phyloP scores from a whole-genome alignment of 768 basidiomycete species.

The Nevesoporus exiguus region DNA sequence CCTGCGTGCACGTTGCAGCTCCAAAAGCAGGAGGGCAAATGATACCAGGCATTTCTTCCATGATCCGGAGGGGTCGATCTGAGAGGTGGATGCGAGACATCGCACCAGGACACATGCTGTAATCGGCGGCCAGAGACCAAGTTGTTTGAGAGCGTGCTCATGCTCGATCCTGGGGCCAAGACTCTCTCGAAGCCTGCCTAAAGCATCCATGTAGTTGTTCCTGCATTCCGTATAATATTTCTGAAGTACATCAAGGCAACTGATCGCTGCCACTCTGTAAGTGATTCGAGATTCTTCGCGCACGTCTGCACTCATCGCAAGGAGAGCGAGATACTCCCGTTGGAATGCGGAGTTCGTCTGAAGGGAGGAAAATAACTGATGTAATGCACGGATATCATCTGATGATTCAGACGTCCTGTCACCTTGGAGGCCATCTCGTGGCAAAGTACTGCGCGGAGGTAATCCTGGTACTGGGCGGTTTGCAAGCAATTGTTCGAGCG shows the following conservation, averaged over 20 bases:
- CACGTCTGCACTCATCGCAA: neutral
- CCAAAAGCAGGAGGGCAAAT: slow-evolving; percentile 28
- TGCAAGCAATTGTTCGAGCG: neutral
- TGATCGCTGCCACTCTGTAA: neutral
- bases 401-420: neutral
- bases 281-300: neutral
- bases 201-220: neutral
- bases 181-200: neutral
- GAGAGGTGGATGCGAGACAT: neutral
- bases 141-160: neutral
- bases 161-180: neutral
- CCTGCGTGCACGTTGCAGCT: neutral
- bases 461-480: neutral
- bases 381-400: neutral
- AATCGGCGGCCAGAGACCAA: neutral
- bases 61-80: neutral
- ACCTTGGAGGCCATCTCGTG: neutral
- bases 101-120: neutral
- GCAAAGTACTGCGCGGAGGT: neutral
- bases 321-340: neutral
- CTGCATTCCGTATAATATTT: neutral
- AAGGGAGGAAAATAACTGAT: neutral
- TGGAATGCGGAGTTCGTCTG: neutral
- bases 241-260: neutral
- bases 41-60: slow-evolving; percentile 31